Conservation (phyloP, 2,329 filamentous ascomycete genomes). For the Fusarium virguliforme region DNA sequence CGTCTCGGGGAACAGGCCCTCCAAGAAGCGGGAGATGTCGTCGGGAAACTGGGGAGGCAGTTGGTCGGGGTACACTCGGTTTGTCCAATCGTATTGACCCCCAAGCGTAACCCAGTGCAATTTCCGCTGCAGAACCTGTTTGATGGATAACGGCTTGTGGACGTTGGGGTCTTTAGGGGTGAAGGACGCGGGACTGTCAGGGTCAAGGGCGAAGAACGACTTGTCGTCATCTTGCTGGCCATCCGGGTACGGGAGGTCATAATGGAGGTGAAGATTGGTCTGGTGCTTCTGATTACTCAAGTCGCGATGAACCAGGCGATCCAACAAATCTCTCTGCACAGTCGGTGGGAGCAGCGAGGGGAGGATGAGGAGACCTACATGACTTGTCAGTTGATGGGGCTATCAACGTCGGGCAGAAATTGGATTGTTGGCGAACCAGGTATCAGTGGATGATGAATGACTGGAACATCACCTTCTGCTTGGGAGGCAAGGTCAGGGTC, state of each 20-base stretch:
- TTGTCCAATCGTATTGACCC: conserved; percentile 97
- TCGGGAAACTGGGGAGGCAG: conserved; percentile 79
- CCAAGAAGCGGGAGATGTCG: conserved; percentile 79
- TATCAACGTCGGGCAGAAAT: not conserved
- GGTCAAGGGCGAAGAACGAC: conserved; percentile 71
- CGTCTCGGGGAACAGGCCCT: conserved; percentile 81
- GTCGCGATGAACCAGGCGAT: conserved; percentile 82
- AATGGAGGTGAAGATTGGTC: conserved; percentile 93
- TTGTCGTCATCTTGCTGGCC: conserved; percentile 44
- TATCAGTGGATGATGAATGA: conserved; percentile 77
- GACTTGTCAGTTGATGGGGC: conserved; percentile 13
- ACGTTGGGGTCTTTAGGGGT: conserved; percentile 78
- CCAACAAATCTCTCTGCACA: conserved; percentile 80
- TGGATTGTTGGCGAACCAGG: conserved; percentile 70
- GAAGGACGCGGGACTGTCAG: conserved; percentile 69
- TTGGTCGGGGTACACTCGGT: conserved; percentile 82
- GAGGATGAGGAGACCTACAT: conserved; percentile 83
- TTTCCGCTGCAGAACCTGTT: conserved; percentile 82
- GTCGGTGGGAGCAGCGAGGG: conserved; percentile 80
- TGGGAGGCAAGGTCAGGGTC: conserved; percentile 54
- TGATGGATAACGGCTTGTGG: conserved; percentile 81
- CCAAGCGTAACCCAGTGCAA: conserved; percentile 96
- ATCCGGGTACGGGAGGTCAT: conserved; percentile 75
- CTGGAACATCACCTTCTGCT: conserved; percentile 59
- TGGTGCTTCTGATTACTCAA: conserved; percentile 81